These are phyloP conservation scores for Filosporella fistucella DNA, from an alignment of 495 filamentous ascomycete species.

Conservation along the genomic window DNA sequence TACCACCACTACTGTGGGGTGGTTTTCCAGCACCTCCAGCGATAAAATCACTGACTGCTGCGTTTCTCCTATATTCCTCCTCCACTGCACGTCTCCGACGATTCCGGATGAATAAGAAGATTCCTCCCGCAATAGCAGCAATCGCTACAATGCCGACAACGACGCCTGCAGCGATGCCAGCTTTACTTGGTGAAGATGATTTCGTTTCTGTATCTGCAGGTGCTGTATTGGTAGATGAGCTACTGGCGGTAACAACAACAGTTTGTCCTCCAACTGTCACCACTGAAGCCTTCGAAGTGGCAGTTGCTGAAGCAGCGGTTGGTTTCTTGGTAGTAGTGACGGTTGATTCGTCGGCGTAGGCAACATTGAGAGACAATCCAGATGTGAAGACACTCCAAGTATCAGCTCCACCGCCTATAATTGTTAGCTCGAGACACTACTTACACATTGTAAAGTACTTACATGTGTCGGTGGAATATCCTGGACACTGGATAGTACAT, in stretches of 20 bases:
- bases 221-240: neutral
- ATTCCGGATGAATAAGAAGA: constrained; percentile 72
- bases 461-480: constrained; percentile 52
- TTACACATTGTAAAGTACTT: constrained; percentile 28
- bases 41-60: constrained; percentile 63
- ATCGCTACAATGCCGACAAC: constrained; percentile 79
- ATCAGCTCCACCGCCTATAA: constrained; percentile 42
- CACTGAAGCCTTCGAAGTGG: constrained; percentile 11
- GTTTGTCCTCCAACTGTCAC: constrained; percentile 28
- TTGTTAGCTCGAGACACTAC: constrained; percentile 28
- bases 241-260: constrained; percentile 25
- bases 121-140: constrained; percentile 57
- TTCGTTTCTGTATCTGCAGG: constrained; percentile 13
- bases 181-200: constrained; percentile 51
- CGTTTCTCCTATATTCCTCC: constrained; percentile 73
- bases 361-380: constrained; percentile 32
- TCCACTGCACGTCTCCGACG: constrained; percentile 69
- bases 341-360: constrained; percentile 13
- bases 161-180: constrained; percentile 81
- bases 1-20: constrained; percentile 43
- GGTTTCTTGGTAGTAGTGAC: constrained; percentile 2
- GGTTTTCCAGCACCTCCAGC: constrained; percentile 51
- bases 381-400: constrained; percentile 43
- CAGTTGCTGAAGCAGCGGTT: constrained; percentile 9
- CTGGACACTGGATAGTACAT: constrained; percentile 56